Evolutionary conservation across 352 stramenopile species (phyloP), one percentile per base, ranked within the genome.

Genomic region (Phytophthora ramorum): DNA sequence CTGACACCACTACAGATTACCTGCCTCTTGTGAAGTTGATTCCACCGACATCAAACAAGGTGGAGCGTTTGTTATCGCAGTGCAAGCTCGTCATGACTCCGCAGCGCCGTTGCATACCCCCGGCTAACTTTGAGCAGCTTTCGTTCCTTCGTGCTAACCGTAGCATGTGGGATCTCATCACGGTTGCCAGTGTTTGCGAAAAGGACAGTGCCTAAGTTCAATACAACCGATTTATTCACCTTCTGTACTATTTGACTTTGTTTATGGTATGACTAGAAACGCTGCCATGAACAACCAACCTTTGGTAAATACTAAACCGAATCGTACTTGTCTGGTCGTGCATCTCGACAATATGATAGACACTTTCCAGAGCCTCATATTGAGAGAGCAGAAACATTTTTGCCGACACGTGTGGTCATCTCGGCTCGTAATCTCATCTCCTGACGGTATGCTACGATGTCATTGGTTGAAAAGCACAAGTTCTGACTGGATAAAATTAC

Each of bases 81-180:
- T 58, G 35, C 37, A 58, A 37, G 35, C 50, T 58, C 20, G 49
- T 48, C 19, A 38, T 58, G 37, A 58, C 50, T 14, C 50, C 50
- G 7, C 20, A 58, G 20, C 35, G 35, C 7, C 50, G 50, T n/a
- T 1, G 35, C 5, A 58, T 58, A 19, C 35, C 40, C 16, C 50
- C 35, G 1, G 50, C 10, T 4, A 58, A 38, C 50, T 58, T 58
- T 14, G 50, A 58, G 50, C 34, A 58, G 35, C 16, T 58, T 4
- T 9, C 35, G 8, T 58, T 58, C n/a, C 50, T 48, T 7, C 16
- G 35, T n/a, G 49, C 43, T 20, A 57, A 57, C 20, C 46, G 46
- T 12, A 32, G 28, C 24, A 52, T 38, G 46, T 40, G 46, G 46
- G 35, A 41, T 41, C 4, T 41, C 9, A 41, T 1, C 35, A 41